Evolutionary conservation across 2,329 filamentous ascomycete species (phyloP).

Genomic region (Huntiella savannae): DNA sequence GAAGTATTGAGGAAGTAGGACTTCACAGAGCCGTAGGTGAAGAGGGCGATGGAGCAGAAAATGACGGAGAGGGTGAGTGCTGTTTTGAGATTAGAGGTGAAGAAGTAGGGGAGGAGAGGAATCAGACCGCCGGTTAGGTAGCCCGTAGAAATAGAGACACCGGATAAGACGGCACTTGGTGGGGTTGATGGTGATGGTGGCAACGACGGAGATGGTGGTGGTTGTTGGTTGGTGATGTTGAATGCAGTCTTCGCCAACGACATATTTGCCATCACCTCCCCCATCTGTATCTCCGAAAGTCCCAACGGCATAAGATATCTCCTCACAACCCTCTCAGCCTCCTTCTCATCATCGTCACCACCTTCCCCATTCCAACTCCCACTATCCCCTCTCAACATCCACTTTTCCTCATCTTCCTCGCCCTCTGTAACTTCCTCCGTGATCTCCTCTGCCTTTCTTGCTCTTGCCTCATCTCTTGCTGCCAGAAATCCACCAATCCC

Average conservation of each 20-base stretch:
- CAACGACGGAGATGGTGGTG: constrained; percentile 14
- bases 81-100: constrained; percentile 21
- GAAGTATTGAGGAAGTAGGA: constrained; percentile 17
- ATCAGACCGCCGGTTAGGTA: constrained; percentile 45
- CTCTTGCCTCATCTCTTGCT: constrained; percentile 21
- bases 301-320: constrained; percentile 18
- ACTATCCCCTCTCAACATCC: too few species aligned
- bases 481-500: constrained; percentile 52
- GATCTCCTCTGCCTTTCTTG: too few species aligned
- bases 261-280: too few species aligned
- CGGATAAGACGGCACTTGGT: constrained; percentile 25
- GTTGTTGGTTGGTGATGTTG: too few species aligned
- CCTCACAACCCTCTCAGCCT: constrained; percentile 12
- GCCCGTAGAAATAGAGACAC: constrained; percentile 39
- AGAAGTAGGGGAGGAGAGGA: constrained; percentile 43
- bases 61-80: constrained; percentile 34
- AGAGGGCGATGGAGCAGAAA: constrained; percentile 34
- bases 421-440: too few species aligned
- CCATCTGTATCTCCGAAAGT: constrained; percentile 11
- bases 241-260: too few species aligned
- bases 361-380: too few species aligned
- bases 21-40: constrained; percentile 38
- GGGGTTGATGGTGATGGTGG: constrained; percentile 14
- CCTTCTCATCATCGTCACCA: too few species aligned
- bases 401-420: too few species aligned